Evolutionary conservation across 208 protist genomes (phyloP).

Genomic region (Porcisia hertigi): DNA sequence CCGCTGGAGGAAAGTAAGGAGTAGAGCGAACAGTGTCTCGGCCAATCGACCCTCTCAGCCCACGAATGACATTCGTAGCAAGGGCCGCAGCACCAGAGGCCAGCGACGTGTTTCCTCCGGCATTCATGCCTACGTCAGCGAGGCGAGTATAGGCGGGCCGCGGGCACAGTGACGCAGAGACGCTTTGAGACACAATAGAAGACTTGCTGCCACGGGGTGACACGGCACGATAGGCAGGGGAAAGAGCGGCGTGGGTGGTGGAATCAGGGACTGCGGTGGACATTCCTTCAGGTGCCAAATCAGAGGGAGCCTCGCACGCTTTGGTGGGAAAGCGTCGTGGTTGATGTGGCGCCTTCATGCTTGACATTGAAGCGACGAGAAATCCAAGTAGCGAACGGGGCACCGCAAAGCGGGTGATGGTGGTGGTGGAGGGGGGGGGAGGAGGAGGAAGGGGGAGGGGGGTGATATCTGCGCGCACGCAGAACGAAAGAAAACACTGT

Average conservation of each 20-base stretch:
- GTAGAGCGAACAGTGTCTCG: conserved; percentile 42
- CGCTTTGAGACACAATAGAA: not conserved
- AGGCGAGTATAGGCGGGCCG: not conserved
- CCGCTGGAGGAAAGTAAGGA: not conserved
- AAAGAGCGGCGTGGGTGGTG: not conserved
- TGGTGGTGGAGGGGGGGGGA: not conserved
- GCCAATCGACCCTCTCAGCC: conserved; percentile 39
- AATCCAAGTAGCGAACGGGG: not conserved
- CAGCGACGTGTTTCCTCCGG: not conserved
- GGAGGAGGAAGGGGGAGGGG: not conserved
- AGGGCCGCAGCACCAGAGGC: not conserved
- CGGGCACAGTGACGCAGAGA: not conserved
- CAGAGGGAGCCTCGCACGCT: conserved; percentile 1
- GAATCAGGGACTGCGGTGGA: not conserved
- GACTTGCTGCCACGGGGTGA: not conserved
- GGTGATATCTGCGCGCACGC: not conserved
- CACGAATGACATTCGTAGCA: conserved; percentile 2
- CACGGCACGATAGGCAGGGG: not conserved
- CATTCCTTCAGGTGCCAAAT: not conserved
- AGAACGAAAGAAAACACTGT: not conserved
- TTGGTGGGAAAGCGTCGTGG: conserved; percentile 12
- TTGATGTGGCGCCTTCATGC: not conserved
- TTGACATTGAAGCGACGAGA: conserved; percentile 1
- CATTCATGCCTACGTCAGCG: not conserved
- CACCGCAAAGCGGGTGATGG: not conserved